These are phyloP conservation scores for Candida chauliodis DNA, from an alignment of 805 yeast species.

Conservation along the genomic window DNA sequence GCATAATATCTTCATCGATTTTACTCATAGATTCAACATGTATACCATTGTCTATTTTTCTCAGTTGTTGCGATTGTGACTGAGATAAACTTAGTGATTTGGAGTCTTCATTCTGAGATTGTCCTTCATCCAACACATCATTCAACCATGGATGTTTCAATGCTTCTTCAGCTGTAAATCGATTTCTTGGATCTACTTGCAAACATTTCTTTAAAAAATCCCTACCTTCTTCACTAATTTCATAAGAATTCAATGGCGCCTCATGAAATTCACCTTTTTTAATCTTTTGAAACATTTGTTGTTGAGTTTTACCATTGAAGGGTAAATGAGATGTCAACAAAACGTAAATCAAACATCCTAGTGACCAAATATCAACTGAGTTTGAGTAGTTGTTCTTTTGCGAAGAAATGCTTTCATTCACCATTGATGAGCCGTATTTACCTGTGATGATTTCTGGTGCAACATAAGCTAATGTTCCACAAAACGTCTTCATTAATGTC, in stretches of 20 bases:
- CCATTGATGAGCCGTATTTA: slow-evolving; percentile 39
- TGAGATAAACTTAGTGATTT: slow-evolving; percentile 59
- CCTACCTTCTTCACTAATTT: slow-evolving; percentile 64
- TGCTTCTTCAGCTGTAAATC: slow-evolving; percentile 77
- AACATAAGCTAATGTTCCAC: slow-evolving; percentile 95
- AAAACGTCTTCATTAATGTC: slow-evolving; percentile 88
- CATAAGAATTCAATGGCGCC: slow-evolving; percentile 63
- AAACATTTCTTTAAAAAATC: slow-evolving; percentile 69
- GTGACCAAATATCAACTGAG: slow-evolving; percentile 95
- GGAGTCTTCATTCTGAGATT: slow-evolving; percentile 18
- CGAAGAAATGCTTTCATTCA: slow-evolving; percentile 5
- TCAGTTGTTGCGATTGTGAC: slow-evolving; percentile 63
- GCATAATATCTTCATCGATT: slow-evolving; percentile 42
- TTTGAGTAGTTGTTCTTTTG: slow-evolving; percentile 56
- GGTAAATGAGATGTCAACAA: slow-evolving; percentile 91
- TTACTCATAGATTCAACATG: slow-evolving; percentile 34
- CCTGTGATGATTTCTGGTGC: slow-evolving; percentile 89
- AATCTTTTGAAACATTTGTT: slow-evolving; percentile 74
- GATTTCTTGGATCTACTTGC: slow-evolving; percentile 68
- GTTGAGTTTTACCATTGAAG: slow-evolving; percentile 89
- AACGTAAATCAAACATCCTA: slow-evolving; percentile 92
- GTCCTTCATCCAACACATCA: slow-evolving; percentile 23
- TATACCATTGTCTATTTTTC: slow-evolving; percentile 39
- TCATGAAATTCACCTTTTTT: slow-evolving; percentile 76
- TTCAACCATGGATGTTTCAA: slow-evolving; percentile 79